Evolutionary conservation across 2,329 filamentous ascomycete species (phyloP).

Genomic region (Nigrograna mackinnonii): DNA sequence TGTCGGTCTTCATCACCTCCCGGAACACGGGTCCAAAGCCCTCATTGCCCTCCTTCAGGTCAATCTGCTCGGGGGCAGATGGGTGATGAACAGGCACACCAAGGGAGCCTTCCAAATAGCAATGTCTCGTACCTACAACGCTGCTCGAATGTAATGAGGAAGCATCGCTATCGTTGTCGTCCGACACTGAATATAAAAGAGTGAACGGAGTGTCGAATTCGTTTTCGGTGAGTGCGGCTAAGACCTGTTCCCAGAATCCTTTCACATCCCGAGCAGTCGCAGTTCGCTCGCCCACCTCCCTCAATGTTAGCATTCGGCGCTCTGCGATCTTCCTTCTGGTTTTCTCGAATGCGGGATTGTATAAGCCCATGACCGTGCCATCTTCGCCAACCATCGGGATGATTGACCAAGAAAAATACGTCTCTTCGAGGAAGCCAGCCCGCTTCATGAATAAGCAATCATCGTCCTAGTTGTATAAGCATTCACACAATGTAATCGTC

Average conservation of each 20-base stretch:
- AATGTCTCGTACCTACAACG: constrained; percentile 62
- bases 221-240: constrained; percentile 72
- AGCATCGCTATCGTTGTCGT: constrained; percentile 72
- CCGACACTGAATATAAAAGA: constrained; percentile 74
- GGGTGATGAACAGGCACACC: constrained; percentile 69
- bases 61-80: constrained; percentile 64
- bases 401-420: constrained; percentile 82
- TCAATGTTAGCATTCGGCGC: constrained; percentile 75
- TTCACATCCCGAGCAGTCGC: constrained; percentile 72
- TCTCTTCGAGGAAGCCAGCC: constrained; percentile 73
- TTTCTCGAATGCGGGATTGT: constrained; percentile 82
- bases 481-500: no score
- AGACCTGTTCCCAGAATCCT: constrained; percentile 73
- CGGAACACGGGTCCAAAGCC: constrained; percentile 78
- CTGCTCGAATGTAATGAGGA: constrained; percentile 73
- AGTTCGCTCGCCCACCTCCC: constrained; percentile 77
- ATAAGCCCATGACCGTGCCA: constrained; percentile 74
- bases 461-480: constrained; percentile 56
- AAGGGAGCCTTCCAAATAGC: constrained; percentile 72
- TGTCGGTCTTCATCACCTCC: constrained; percentile 70
- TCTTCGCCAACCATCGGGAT: constrained; percentile 76
- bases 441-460: constrained; percentile 75
- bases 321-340: constrained; percentile 78
- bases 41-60: constrained; percentile 69
- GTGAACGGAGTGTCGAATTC: constrained; percentile 77